A percentile compares a stretch with the other conserved stretches of the same genome.
Conservation (phyloP, 805 yeast genomes). For the Sungouiella thailandica region DNA sequence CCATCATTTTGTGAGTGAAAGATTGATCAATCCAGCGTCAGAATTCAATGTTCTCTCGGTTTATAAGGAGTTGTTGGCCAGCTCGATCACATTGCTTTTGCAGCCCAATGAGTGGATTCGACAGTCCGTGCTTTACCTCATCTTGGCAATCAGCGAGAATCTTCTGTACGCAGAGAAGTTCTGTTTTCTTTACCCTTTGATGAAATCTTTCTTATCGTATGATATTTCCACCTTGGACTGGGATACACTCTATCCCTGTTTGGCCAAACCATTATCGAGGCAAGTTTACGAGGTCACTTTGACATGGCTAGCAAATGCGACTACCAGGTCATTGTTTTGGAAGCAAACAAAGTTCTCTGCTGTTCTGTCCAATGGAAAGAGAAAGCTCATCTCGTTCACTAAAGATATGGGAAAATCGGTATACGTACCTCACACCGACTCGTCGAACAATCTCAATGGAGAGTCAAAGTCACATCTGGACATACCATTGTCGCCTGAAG, state of each 20-base stretch:
- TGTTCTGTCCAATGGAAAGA: conserved; percentile 12
- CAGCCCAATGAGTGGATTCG: conserved; percentile 90
- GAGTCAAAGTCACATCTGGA: conserved; percentile 5
- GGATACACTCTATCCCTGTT: conserved; percentile 60
- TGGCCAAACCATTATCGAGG: conserved; percentile 63
- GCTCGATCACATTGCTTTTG: conserved; percentile 50
- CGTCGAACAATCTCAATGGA: neutral
- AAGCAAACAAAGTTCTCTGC: conserved; percentile 33
- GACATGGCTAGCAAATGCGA: conserved; percentile 66
- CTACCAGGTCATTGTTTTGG: conserved; percentile 74
- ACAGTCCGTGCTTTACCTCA: conserved; percentile 57
- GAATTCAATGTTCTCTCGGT: conserved; percentile 37
- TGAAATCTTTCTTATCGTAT: conserved; percentile 70
- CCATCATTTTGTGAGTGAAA: conserved; percentile 24
- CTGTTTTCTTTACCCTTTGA: conserved; percentile 77
- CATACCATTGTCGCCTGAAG: conserved; percentile 52
- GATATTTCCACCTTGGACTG: conserved; percentile 68
- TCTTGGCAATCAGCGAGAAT: conserved; percentile 57
- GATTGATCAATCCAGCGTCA: conserved; percentile 28
- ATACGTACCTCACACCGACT: conserved; percentile 19
- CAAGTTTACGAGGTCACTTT: conserved; percentile 59
- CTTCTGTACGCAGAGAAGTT: conserved; percentile 73
- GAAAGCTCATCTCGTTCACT: conserved; percentile 22
- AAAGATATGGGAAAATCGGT: conserved; percentile 35
- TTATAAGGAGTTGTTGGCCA: conserved; percentile 30